Base-by-base conservation (phyloP, 108 stramenopile genomes). In the Nitzschia palea region DNA sequence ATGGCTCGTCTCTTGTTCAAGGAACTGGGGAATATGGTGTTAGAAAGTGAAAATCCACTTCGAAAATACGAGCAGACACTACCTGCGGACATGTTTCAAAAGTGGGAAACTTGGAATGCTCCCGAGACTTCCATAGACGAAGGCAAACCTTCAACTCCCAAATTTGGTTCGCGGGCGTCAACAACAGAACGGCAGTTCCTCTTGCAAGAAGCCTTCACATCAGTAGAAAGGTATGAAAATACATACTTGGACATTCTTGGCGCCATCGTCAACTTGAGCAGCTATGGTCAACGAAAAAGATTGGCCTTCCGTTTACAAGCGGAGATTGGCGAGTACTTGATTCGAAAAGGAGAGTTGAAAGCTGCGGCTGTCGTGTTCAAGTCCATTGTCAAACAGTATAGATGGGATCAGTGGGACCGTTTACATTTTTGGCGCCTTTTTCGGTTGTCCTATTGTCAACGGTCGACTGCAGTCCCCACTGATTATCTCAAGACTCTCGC, bases 401-500 rank as follows among this genome's bases (percentile, higher is more conserved):
- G 83, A 34, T 55, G 51, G 36, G 91, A 93, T 64, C 81, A 85
- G 36, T 93, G 92, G 92, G 84, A 86, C 43, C 68, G 79, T 4
- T 74, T 69, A 23, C 79, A 83, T 44, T 90, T 87, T 53, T 90
- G 87, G 84, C 71, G 83, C 3, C 75, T 90, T 22, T 90, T 93
- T 69, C 87, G 87, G 6, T 63, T 93, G n/a, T 86, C 89, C 28
- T 80, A 71, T 60, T 89, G 86, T 65, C 92, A 89, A 50, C 73
- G 92, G 33, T 76, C 74, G 62, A 70, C 65, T 17, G 76, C 78
- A 15, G 59, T 78, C 40, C 77, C 86, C 20, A 52, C 81, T 5
- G 80, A 80, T 5, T 93, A 93, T 53, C 64, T 93, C 25, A 85
- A 86, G 48, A 90, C 92, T 2, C 48, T 93, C 61, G 83, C 84